Conservation (phyloP, 192 early-diverging fungal genomes). For the Gaertneriomyces semiglobifer region DNA sequence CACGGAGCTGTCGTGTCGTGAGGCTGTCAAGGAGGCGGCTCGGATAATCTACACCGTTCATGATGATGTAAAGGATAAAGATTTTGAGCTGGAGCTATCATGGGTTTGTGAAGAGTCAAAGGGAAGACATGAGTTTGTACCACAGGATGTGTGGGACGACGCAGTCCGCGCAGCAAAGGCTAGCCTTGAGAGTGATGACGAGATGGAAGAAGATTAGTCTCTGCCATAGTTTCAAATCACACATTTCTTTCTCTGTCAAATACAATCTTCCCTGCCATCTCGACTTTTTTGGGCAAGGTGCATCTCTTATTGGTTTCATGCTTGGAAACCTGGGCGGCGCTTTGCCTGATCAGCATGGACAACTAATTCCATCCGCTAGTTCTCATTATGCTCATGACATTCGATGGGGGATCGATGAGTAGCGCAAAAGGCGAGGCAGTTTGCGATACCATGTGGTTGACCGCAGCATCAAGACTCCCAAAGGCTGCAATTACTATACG, state of each 20-base stretch:
- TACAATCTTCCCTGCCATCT: no score
- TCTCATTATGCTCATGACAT: no score
- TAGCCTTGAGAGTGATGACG: constrained; percentile 6
- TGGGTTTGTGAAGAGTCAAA: constrained; percentile 89
- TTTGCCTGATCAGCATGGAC: no score
- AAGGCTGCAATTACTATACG: no score
- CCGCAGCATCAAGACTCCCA: no score
- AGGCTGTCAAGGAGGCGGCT: constrained; percentile 91
- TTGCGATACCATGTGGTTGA: no score
- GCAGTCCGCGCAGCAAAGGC: constrained; percentile 78
- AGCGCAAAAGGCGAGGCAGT: no score
- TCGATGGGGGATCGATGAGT: no score
- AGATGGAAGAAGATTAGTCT: background rate
- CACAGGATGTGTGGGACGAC: constrained; percentile 79
- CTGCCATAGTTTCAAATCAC: background rate
- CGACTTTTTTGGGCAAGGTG: background rate
- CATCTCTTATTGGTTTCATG: background rate
- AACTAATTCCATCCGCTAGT: no score
- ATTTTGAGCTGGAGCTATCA: constrained; percentile 96
- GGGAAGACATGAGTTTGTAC: constrained; percentile 78
- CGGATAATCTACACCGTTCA: constrained; percentile 95
- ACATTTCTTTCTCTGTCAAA: no score
- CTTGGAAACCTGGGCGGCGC: background rate
- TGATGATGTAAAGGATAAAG: constrained; percentile 97
- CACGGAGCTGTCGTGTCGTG: constrained; percentile 68